Evolutionary conservation across 345 rosid species (phyloP).

Genomic region (Citrus trifoliata): DNA sequence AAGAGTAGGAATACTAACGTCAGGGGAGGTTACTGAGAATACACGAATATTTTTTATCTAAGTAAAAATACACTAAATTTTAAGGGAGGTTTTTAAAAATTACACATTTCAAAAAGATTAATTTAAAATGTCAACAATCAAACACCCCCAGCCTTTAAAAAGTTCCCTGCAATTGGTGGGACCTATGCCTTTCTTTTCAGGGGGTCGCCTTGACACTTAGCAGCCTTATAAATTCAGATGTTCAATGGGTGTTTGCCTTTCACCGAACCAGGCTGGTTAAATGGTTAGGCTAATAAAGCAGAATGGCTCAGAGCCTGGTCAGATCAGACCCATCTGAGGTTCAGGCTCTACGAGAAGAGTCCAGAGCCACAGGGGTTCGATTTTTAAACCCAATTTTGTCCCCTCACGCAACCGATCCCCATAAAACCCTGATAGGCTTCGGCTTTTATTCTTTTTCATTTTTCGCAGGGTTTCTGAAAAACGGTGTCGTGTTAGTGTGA

Average conservation of each 20-base stretch:
- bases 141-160: neutral
- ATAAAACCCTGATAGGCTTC: neutral
- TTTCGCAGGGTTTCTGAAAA: neutral
- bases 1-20: no score
- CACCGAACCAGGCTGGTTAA: neutral
- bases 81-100: no score
- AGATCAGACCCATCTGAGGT: neutral
- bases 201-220: neutral
- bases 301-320: neutral
- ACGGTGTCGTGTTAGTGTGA: neutral
- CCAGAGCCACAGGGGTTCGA: neutral
- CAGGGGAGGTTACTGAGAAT: no score
- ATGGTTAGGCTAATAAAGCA: neutral
- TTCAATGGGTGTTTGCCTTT: slow-evolving; percentile 9
- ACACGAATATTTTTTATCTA: no score
- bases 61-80: no score
- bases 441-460: neutral
- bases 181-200: neutral
- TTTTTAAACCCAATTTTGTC: neutral
- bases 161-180: neutral
- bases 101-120: no score
- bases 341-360: neutral
- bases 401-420: slow-evolving; percentile 2
- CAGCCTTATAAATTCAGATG: neutral
- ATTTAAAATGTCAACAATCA: neutral